Evolutionary conservation across 129 eudicot species (phyloP), one percentile per base, ranked within the genome.

Genomic region (Arctium lappa): DNA sequence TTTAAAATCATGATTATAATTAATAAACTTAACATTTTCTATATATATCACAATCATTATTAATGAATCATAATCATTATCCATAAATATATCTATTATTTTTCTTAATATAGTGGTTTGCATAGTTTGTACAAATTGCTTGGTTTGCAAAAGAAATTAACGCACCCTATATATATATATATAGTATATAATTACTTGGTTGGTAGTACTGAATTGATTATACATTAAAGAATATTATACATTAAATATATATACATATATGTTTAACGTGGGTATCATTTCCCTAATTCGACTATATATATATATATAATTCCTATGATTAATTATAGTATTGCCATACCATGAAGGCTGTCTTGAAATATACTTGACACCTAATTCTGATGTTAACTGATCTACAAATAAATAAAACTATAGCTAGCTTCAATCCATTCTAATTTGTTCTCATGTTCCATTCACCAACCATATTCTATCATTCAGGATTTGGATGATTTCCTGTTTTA

Each of bases 311-410:
- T 31, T 18, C 6, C 18, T 56, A 81, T 46, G 69, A 60, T 8
- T 78, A 38, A 85, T 18, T 77, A 65, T 22, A 46, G 56, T 36
- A 82, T 74, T 69, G 66, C 74, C 82, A 79, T 87, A 46, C 75
- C 44, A 80, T 18, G 78, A 46, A 62, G 81, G 81, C 33, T 83
- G 80, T 83, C 84, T 18, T 70, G 91, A 88, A 80, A 80, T 81
- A 31, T 70, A 83, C 89, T 83, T 76, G 72, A 40, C 75, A 91
- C 95, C 95, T 85, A 91, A 83, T 89, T 77, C 40, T 83, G 91
- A 91, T 83, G 89, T 85, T 82, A 81, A 80, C 69, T 53, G 5
- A 53, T 38, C 2, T 15, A 31, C 12, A 27, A 8, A 13, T 53
- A 53, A 53, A 53, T 53, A 11, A 56, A 36, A 32, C 22, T 16